These are phyloP conservation scores for Neonectria ditissima DNA, from an alignment of 2,329 filamentous ascomycete species.

Conservation along the genomic window DNA sequence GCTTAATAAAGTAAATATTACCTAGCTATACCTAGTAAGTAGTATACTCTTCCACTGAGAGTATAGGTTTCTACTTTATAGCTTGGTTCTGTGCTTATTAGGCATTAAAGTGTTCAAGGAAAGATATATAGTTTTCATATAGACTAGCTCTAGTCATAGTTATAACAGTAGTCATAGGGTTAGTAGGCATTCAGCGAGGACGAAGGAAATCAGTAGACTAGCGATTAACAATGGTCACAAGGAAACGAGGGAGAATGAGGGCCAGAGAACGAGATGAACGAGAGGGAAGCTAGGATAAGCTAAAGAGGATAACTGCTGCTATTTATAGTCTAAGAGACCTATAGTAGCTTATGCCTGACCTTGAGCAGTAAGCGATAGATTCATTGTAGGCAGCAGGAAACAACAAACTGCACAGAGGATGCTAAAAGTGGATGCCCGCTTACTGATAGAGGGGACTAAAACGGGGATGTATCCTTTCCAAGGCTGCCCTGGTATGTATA, in stretches of 20 bases:
- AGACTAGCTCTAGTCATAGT: constrained; percentile 2
- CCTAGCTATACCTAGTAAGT: constrained; percentile 32
- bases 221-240: neutral
- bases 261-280: neutral
- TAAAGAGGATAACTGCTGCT: neutral
- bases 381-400: neutral
- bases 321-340: neutral
- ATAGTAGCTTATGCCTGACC: neutral
- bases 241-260: neutral
- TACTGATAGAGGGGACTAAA: neutral
- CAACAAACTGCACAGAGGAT: neutral
- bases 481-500: neutral
- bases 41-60: constrained; percentile 38
- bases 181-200: constrained; percentile 10
- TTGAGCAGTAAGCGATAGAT: neutral
- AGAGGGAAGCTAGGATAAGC: neutral
- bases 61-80: constrained; percentile 24
- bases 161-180: neutral
- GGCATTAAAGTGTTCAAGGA: constrained; percentile 24
- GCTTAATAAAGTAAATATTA: constrained; percentile 36
- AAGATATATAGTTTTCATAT: constrained; percentile 24
- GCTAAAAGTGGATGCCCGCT: neutral
- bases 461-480: neutral
- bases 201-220: neutral
- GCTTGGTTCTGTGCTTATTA: constrained; percentile 20